Percentiles rank a stretch among this genome's conserved stretches.
Conservation (phyloP, 2,329 filamentous ascomycete species). For the Xylariomycetidae sp. region DNA sequence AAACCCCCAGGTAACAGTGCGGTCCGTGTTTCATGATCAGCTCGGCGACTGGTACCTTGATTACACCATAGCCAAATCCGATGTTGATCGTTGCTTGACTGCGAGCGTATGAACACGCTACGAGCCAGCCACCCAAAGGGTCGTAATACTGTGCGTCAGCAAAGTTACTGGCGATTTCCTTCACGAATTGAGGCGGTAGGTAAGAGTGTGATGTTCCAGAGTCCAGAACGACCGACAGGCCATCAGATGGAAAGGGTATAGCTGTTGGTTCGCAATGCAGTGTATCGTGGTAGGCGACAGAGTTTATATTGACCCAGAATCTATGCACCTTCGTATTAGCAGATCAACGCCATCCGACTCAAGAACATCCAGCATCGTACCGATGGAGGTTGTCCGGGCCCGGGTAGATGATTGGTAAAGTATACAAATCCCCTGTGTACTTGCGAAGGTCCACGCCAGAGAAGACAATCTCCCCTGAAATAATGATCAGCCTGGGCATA, state of each 20-base stretch:
- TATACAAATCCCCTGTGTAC: no score
- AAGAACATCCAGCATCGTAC: no score
- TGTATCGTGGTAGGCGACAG: neutral
- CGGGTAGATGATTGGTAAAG: no score
- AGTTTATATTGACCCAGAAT: conserved; percentile 10
- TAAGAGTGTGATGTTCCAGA: conserved; percentile 8
- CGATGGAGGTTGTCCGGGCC: no score
- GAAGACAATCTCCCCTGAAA: conserved; percentile 13
- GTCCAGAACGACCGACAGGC: conserved; percentile 11
- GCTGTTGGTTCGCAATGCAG: no score
- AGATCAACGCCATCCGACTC: no score
- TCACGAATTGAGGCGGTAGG: conserved; percentile 7
- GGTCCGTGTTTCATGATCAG: conserved; percentile 11
- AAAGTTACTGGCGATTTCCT: conserved; percentile 5
- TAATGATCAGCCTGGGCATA: no score
- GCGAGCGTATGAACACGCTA: conserved; percentile 11
- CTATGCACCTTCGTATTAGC: no score
- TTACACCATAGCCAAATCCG: conserved; percentile 8
- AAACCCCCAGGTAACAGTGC: conserved; percentile 9
- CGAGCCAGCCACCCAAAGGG: conserved; percentile 6
- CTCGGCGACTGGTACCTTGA: conserved; percentile 12
- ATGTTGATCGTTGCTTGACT: conserved; percentile 13
- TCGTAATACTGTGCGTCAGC: conserved; percentile 6
- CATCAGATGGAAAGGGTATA: no score
- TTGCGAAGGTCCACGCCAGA: conserved; percentile 14